Evolutionary conservation across 192 early-diverging fungal species (phyloP), one percentile per base, ranked within the genome.

Genomic region (Gigaspora rosea): DNA sequence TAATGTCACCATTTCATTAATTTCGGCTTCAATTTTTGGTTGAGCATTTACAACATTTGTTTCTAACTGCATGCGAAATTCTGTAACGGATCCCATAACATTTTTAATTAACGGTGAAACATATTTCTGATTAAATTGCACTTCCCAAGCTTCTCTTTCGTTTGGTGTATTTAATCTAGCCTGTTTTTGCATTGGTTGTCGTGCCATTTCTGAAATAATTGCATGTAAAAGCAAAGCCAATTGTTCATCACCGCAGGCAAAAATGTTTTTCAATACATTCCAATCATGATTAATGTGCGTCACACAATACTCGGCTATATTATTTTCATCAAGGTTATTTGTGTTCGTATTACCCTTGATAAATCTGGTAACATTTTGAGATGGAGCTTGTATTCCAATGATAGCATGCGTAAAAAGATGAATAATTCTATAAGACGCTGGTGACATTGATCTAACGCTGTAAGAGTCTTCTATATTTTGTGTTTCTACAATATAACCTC

Each of bases 401-500:
- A 79, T 65, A 12, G 61, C n/a, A 57, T 79, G 78, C 54, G 64
- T 46, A 57, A 79, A 79, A 41, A 79, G 48, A 65, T 75, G 78
- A 3, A 79, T 41, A 41, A 79, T 65, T 36, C 78, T 46, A 68
- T 79, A 79, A 7, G 78, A 51, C 3, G 71, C 27, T 46, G 78
- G 78, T 16, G 78, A 32, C 52, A 79, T 16, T 20, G 47, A n/a
- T 9, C 78, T 46, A 11, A 67, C n/a, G 36, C 13, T 65, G 27
- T 79, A 32, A 18, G 51, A 20, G 9, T 22, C 51, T 33, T 76
- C 75, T 3, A 0, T 18, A 8, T 36, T 76, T 16, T 11, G 8
- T 18, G 47, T 0, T 54, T 79, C 69, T 8, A 51, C 13, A 1
- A 79, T 67, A 50, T 79, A 79, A 41, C 78, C 78, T 5, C 32